Evolutionary conservation across 2,329 filamentous ascomycete genomes (phyloP).

Genomic region (Golovinomyces cichoracearum): DNA sequence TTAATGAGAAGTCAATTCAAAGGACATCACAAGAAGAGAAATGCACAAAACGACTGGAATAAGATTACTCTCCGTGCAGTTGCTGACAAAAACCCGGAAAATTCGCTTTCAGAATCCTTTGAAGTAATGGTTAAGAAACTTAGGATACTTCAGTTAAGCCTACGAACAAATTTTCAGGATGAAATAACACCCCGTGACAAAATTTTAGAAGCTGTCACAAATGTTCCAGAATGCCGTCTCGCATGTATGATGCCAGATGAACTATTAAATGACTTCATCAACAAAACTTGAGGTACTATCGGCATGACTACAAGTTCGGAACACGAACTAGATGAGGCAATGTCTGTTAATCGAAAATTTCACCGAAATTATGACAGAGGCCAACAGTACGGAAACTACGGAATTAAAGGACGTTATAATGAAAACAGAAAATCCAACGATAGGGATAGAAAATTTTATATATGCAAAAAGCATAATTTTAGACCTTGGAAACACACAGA

Average conservation of each 20-base stretch:
- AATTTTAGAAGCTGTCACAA: background rate
- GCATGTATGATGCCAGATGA: background rate
- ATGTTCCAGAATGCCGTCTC: background rate
- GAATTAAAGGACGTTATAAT: too few species aligned
- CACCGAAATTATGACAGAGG: background rate
- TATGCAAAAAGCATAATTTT: background rate
- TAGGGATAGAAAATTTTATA: background rate
- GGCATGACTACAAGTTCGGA: background rate
- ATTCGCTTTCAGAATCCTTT: background rate
- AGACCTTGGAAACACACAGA: background rate
- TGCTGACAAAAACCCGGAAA: background rate
- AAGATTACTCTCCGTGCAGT: background rate
- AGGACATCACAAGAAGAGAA: background rate
- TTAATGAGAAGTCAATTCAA: background rate
- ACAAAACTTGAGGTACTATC: background rate
- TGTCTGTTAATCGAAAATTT: constrained; percentile 1
- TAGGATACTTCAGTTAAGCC: background rate
- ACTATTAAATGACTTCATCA: background rate
- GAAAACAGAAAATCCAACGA: background rate
- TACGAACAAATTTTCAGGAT: background rate
- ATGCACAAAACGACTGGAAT: background rate
- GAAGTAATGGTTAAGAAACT: background rate
- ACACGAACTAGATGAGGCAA: background rate
- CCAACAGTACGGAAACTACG: background rate
- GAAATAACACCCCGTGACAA: background rate